phyloP scores from a whole-genome alignment of 2,329 filamentous ascomycete genomes.

The Fusarium sp. region DNA sequence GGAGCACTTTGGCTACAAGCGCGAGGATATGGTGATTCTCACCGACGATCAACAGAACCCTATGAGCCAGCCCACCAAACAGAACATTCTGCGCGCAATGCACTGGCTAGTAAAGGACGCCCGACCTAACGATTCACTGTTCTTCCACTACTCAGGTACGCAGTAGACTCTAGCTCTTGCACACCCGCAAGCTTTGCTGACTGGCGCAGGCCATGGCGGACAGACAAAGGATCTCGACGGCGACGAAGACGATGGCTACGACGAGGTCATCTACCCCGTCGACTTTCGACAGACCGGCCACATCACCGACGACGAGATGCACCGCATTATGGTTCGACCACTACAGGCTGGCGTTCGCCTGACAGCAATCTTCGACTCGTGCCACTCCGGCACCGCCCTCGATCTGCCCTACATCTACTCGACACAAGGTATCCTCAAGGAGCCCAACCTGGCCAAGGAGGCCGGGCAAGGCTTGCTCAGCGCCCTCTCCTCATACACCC shows the following conservation, averaged over 20 bases:
- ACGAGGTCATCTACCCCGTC: slow-evolving; percentile 85
- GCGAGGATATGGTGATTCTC: slow-evolving; percentile 96
- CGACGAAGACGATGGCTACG: slow-evolving; percentile 82
- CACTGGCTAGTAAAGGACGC: slow-evolving; percentile 98
- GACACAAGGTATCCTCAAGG: slow-evolving; percentile 73
- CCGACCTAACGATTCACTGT: slow-evolving; percentile 89
- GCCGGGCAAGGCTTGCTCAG: slow-evolving; percentile 70
- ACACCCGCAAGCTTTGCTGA: slow-evolving; percentile 11
- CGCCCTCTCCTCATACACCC: slow-evolving; percentile 66
- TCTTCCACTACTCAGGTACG: slow-evolving; percentile 95
- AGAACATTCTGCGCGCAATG: slow-evolving; percentile 95
- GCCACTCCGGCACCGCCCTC: slow-evolving; percentile 72
- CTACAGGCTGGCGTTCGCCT: slow-evolving; percentile 64
- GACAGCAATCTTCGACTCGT: slow-evolving; percentile 72
- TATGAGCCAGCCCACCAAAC: slow-evolving; percentile 96
- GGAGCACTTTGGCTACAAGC: slow-evolving; percentile 88
- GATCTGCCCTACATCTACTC: slow-evolving; percentile 75
- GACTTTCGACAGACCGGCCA: slow-evolving; percentile 82
- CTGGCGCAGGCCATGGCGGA: slow-evolving; percentile 73
- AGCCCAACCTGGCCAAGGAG: slow-evolving; percentile 73
- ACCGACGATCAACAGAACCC: slow-evolving; percentile 97
- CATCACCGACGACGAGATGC: slow-evolving; percentile 86
- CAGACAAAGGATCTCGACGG: slow-evolving; percentile 82
- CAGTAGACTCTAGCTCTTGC: slow-evolving; percentile 9
- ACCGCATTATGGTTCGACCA: slow-evolving; percentile 73